Evolutionary conservation across 495 filamentous ascomycete species (phyloP).

Genomic region (Pseudoneurospora amorphoporcata): DNA sequence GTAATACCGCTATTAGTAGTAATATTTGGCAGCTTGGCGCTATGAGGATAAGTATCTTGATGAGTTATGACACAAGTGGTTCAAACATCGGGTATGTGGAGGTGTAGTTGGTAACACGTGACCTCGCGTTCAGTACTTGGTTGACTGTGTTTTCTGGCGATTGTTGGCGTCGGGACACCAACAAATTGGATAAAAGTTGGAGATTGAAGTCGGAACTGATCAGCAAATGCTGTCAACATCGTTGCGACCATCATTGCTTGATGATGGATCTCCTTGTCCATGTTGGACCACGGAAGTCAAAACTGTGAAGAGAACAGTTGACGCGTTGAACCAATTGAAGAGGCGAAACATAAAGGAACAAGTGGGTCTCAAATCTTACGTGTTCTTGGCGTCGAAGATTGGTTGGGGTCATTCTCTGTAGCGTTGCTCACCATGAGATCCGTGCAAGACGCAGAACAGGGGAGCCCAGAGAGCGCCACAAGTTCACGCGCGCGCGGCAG

Average conservation of each 20-base stretch:
- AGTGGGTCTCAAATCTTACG: neutral
- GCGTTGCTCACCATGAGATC: constrained; percentile 10
- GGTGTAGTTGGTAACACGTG: neutral
- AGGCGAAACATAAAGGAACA: neutral
- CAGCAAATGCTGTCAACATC: neutral
- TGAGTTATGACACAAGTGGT: too few species aligned
- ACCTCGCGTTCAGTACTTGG: neutral
- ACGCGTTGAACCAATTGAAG: neutral
- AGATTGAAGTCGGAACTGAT: neutral
- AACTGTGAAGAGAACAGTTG: neutral
- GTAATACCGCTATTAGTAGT: too few species aligned
- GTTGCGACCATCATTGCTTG: neutral
- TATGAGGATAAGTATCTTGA: too few species aligned
- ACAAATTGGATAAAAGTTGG: neutral
- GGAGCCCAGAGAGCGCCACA: neutral
- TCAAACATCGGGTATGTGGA: neutral
- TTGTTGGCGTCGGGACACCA: neutral
- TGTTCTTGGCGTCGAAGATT: neutral
- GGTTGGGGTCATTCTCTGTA: neutral
- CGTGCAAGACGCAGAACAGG: constrained; percentile 2
- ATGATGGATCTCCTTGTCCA: neutral
- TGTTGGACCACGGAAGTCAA: neutral
- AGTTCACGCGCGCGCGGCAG: neutral
- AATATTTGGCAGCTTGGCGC: too few species aligned
- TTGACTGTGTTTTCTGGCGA: neutral